These are phyloP conservation scores for Phaeosphaeria sp. DNA, from an alignment of 2,329 filamentous ascomycete species.

Conservation along the genomic window DNA sequence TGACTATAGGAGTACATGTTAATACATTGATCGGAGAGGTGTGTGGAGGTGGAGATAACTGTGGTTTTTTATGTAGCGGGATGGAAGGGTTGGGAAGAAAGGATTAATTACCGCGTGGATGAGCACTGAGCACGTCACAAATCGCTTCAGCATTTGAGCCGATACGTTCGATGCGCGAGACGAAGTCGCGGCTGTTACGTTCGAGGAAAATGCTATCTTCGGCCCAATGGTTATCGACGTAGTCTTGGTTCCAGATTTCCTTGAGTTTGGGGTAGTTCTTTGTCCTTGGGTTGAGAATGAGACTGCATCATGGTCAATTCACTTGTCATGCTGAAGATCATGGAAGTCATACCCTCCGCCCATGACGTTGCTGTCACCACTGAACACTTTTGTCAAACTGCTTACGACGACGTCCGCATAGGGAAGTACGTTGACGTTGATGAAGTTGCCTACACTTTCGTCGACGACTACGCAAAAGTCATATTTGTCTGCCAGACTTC, in stretches of 20 bases:
- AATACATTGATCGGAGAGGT: too few species aligned
- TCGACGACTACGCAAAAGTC: conserved; percentile 92
- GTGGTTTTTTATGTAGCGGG: too few species aligned
- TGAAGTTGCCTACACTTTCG: conserved; percentile 95
- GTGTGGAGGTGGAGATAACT: too few species aligned
- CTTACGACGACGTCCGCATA: conserved; percentile 92
- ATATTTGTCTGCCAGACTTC: conserved; percentile 77
- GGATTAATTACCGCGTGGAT: conserved; percentile 56
- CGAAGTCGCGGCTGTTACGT: conserved; percentile 92
- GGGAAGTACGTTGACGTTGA: conserved; percentile 91
- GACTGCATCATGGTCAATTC: conserved; percentile 43
- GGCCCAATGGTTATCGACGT: conserved; percentile 91
- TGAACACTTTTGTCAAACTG: conserved; percentile 96
- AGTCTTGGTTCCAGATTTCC: conserved; percentile 66
- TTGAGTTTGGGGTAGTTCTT: conserved; percentile 76
- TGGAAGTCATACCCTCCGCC: conserved; percentile 69
- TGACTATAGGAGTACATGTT: too few species aligned
- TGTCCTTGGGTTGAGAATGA: conserved; percentile 70
- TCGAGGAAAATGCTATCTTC: conserved; percentile 96
- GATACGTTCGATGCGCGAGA: conserved; percentile 79
- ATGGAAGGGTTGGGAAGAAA: too few species aligned
- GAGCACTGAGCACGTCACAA: conserved; percentile 71
- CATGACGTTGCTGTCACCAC: conserved; percentile 98
- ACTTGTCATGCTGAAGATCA: background rate
- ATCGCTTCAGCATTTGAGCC: conserved; percentile 87